These are phyloP conservation scores for Nannochloropsis salina DNA, from an alignment of 108 stramenopile species.

Conservation along the genomic window DNA sequence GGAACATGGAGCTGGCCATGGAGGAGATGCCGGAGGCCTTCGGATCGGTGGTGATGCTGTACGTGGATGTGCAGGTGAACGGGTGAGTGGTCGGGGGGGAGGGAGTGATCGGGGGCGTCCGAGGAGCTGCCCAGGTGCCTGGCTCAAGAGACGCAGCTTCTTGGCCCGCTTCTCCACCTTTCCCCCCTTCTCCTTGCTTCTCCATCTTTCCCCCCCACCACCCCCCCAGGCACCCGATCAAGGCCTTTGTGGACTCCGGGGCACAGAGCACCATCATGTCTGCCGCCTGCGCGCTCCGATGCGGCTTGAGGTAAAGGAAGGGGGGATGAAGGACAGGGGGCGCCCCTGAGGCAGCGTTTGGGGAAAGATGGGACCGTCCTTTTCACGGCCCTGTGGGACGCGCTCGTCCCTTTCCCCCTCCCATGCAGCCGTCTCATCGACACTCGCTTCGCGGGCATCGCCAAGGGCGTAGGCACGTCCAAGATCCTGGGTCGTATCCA, in stretches of 20 bases:
- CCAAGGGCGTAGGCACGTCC: slow-evolving; percentile 84
- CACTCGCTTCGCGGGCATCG: slow-evolving; percentile 70
- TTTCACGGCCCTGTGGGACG: not conserved
- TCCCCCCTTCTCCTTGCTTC: not conserved
- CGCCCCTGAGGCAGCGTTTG: slow-evolving; percentile 68
- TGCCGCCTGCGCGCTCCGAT: slow-evolving; percentile 63
- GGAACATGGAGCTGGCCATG: slow-evolving; percentile 59
- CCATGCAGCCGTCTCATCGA: slow-evolving; percentile 66
- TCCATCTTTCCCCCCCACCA: not conserved
- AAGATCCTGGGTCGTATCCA: slow-evolving; percentile 83
- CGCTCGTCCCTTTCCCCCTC: not conserved
- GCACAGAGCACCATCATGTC: slow-evolving; percentile 89
- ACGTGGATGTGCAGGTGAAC: slow-evolving; percentile 79
- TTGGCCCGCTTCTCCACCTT: too few relatives aligned
- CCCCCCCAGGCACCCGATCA: slow-evolving; percentile 56
- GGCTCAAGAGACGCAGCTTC: too few relatives aligned
- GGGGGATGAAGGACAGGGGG: slow-evolving; percentile 73
- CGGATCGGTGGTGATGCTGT: slow-evolving; percentile 87
- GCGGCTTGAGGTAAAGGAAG: slow-evolving; percentile 67
- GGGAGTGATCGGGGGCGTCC: not conserved
- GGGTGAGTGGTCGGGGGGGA: not conserved
- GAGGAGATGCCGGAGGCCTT: slow-evolving; percentile 90
- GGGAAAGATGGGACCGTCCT: not conserved
- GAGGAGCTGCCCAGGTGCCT: not conserved
- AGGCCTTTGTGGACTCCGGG: slow-evolving; percentile 91